Evolutionary conservation across 1,139 yeast genomes (phyloP), one percentile per base, ranked within the genome.

Genomic region (Saccharomycopsis crataegensis): DNA sequence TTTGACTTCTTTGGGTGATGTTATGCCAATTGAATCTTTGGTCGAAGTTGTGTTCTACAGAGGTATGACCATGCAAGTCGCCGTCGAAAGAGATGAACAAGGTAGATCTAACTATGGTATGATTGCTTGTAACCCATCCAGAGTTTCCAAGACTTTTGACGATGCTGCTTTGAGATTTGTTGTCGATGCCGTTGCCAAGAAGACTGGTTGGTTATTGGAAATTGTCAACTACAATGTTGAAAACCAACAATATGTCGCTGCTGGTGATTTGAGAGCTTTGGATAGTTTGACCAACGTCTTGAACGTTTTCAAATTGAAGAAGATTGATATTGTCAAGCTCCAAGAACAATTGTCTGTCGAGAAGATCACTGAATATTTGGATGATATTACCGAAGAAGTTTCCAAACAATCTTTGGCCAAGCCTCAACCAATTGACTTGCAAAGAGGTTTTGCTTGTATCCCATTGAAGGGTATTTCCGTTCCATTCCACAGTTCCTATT

Each of bases 41-140:
- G 99, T 93, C 56, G 99, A 93, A 70, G 96, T 93, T 70, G 99
- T 93, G 49, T 93, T 93, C 80, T 94, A 93, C 80, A 84, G 99
- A 78, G 99, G 99, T 80, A 93, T 93, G 99, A 93, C 99, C 49
- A 93, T 93, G 99, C 99, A 93, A 78, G 99, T 93, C 61, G 99
- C 99, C 48, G 99, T 93, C 61, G 98, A 98, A 67, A 84, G 99
- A 75, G 99, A 93, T 72, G 80, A 83, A 57, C 69, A 74, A 52
- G 99, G 99, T 51, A 86, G 99, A 75, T 93, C 99, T 58, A 93
- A 94, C 77, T 93, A 93, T 67, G 98, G 99, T 77, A 93, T 93
- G 99, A 82, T 90, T 76, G 99, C 99, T 52, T 93, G 93, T 58
- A 93, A 94, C 75, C 99, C 99, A 66, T 80, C 95, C 57, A 84